These are phyloP conservation scores for Erysimum cheiri DNA, from an alignment of 441 rosid genomes.

Conservation along the genomic window DNA sequence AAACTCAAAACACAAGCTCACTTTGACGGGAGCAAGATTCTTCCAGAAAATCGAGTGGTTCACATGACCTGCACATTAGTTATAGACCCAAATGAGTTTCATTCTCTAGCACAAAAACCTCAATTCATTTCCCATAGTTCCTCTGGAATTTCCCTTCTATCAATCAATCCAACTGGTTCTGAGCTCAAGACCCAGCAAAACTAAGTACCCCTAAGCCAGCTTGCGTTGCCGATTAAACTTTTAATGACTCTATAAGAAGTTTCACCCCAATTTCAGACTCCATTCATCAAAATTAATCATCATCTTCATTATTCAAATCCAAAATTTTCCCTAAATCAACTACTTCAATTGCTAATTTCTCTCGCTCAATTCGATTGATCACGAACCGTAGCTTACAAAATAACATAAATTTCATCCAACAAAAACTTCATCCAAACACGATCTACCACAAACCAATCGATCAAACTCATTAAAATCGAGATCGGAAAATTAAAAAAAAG, in stretches of 20 bases:
- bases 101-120: neutral
- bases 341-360: neutral
- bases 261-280: neutral
- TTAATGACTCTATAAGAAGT: neutral
- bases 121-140: neutral
- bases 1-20: slow-evolving; percentile 48
- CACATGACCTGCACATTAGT: slow-evolving; percentile 69
- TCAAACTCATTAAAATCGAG: neutral
- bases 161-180: neutral
- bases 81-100: slow-evolving; percentile 2
- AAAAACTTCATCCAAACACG: neutral
- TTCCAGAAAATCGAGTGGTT: slow-evolving; percentile 97
- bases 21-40: slow-evolving; percentile 74
- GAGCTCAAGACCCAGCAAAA: slow-evolving; percentile 10
- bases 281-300: neutral
- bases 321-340: neutral
- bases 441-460: slow-evolving; percentile 1
- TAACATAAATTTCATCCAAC: neutral
- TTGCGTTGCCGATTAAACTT: neutral
- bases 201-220: neutral
- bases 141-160: neutral
- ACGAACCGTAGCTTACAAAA: slow-evolving; percentile 1
- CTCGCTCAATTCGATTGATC: neutral
- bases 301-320: neutral
- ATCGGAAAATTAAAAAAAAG: neutral